Evolutionary conservation across 1,284 basidiomycete species (phyloP).

Genomic region (Heterobasidion occidentale): DNA sequence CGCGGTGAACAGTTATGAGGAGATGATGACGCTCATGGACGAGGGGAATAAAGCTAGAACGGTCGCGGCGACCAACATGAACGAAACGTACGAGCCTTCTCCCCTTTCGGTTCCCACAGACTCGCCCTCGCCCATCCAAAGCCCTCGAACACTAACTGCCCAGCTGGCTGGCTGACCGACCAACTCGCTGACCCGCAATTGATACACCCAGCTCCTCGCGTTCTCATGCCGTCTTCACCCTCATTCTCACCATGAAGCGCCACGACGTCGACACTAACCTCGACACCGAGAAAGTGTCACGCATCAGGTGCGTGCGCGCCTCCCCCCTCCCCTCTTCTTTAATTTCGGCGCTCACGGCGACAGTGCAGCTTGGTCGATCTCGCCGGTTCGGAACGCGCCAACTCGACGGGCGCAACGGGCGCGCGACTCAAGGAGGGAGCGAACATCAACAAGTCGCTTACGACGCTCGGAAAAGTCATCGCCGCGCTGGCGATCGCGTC

Average conservation of each 20-base stretch:
- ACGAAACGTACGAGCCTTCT: conserved; percentile 72
- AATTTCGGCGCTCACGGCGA: conserved; percentile 10
- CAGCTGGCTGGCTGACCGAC: no score
- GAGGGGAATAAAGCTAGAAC: conserved; percentile 98
- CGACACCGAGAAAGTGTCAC: conserved; percentile 93
- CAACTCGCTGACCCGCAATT: no score
- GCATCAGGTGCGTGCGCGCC: conserved; percentile 66
- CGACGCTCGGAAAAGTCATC: conserved; percentile 96
- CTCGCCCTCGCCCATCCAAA: neutral
- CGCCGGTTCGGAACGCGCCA: conserved; percentile 95
- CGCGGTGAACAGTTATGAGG: conserved; percentile 83
- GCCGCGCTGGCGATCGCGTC: conserved; percentile 82
- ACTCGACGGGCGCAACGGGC: conserved; percentile 95
- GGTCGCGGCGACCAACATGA: conserved; percentile 99
- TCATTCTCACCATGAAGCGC: conserved; percentile 87
- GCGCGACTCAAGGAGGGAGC: conserved; percentile 92
- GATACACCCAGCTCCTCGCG: conserved; percentile 69
- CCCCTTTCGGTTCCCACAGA: neutral
- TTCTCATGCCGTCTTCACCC: conserved; percentile 96
- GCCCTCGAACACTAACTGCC: neutral
- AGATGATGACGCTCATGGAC: conserved; percentile 99
- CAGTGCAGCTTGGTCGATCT: conserved; percentile 76
- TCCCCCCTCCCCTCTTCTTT: neutral
- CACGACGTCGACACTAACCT: conserved; percentile 79
- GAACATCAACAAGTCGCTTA: conserved; percentile 97